These are phyloP conservation scores for Arthroderma sp. DNA, from an alignment of 2,329 filamentous ascomycete genomes.

Conservation along the genomic window DNA sequence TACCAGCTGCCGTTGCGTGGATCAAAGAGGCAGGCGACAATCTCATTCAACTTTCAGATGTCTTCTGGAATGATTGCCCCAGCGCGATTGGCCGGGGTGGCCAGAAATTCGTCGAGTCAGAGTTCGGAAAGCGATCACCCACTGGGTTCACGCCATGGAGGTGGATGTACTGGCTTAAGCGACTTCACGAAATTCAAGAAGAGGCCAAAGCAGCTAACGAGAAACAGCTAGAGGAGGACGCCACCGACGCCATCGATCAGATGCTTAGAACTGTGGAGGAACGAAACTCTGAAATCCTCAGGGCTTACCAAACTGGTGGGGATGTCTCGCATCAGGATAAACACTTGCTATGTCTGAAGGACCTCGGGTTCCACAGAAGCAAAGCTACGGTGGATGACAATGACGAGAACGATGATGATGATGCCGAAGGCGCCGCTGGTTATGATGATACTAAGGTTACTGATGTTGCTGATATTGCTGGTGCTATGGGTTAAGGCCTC, in stretches of 20 bases:
- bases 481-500: no score
- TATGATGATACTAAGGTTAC: no score
- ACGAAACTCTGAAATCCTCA: conserved; percentile 12
- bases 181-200: conserved; percentile 14
- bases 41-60: no score
- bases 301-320: neutral
- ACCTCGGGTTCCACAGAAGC: neutral
- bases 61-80: neutral
- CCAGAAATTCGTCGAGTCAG: conserved; percentile 9
- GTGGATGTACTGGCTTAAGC: conserved; percentile 18
- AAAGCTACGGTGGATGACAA: no score
- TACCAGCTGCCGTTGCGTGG: no score
- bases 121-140: conserved; percentile 14
- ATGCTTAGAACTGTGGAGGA: conserved; percentile 11
- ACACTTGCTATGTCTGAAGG: neutral
- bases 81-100: neutral
- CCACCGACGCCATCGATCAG: conserved; percentile 11
- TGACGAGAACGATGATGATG: no score
- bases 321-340: neutral
- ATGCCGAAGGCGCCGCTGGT: no score
- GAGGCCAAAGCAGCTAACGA: conserved; percentile 12
- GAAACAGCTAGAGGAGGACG: conserved; percentile 11
- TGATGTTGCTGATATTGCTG: no score
- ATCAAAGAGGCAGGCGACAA: no score
- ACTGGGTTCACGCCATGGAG: conserved; percentile 16